These are phyloP conservation scores for Trichoderma guizhouense DNA, from an alignment of 2,329 filamentous ascomycete species.

Conservation along the genomic window DNA sequence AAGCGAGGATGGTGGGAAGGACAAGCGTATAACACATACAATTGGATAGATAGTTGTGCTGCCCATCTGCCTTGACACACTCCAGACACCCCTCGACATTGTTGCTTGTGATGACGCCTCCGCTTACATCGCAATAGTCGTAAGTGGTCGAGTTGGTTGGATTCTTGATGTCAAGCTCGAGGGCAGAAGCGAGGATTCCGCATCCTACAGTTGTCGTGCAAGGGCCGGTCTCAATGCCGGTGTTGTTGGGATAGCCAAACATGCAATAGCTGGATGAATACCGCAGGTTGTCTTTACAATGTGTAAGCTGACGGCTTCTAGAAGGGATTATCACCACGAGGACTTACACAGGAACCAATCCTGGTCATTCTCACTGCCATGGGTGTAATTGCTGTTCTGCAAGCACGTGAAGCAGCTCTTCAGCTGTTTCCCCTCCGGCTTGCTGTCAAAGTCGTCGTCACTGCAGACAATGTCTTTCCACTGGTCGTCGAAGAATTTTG, in stretches of 20 bases:
- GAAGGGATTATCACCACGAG: too few relatives aligned
- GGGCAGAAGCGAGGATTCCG: constrained; percentile 39
- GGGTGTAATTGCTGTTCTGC: constrained; percentile 47
- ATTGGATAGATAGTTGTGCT: constrained; percentile 46
- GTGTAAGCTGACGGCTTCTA: neutral
- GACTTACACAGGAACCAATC: constrained; percentile 56
- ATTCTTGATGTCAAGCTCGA: constrained; percentile 40
- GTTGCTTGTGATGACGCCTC: constrained; percentile 32
- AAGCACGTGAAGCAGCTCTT: constrained; percentile 51
- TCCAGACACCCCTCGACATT: constrained; percentile 41
- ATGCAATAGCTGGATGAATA: constrained; percentile 52
- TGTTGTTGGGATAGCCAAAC: constrained; percentile 50
- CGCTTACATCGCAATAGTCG: constrained; percentile 45
- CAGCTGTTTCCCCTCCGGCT: constrained; percentile 43
- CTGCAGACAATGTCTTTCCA: constrained; percentile 47
- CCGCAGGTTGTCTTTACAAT: constrained; percentile 48
- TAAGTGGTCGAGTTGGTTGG: constrained; percentile 36
- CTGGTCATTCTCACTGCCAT: constrained; percentile 50
- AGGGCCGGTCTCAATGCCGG: constrained; percentile 42
- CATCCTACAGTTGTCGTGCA: constrained; percentile 52
- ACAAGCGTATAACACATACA: constrained; percentile 36
- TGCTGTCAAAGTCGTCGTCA: constrained; percentile 42
- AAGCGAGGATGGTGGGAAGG: neutral
- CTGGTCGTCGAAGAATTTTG: constrained; percentile 44
- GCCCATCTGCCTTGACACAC: constrained; percentile 44